These are phyloP conservation scores for Hanseniaspora mollemarum DNA, from an alignment of 805 yeast species.

Conservation along the genomic window DNA sequence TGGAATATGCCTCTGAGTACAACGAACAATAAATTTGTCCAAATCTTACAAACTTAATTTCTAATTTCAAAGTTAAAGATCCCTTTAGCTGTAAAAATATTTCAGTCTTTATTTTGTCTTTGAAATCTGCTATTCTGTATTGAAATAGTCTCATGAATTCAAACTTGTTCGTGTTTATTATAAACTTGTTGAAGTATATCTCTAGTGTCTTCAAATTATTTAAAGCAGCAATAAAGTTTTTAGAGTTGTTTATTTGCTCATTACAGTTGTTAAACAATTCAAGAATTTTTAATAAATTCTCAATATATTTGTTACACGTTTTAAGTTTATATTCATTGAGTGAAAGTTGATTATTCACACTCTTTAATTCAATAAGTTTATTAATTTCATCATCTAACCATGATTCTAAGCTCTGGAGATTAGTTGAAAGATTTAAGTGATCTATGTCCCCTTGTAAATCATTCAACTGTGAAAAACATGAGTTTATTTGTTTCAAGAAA, in stretches of 20 bases:
- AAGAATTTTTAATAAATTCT: constrained; percentile 47
- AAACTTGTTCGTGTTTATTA: constrained; percentile 55
- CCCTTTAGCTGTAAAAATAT: constrained; percentile 53
- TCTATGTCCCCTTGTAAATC: constrained; percentile 5
- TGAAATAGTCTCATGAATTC: constrained; percentile 55
- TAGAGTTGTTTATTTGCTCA: constrained; percentile 53
- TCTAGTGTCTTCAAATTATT: constrained; percentile 68
- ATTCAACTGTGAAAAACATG: not conserved
- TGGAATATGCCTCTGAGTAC: constrained; percentile 48
- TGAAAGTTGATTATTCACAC: not conserved
- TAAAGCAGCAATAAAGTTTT: constrained; percentile 74
- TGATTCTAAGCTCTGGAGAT: not conserved
- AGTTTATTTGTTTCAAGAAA: constrained; percentile 11
- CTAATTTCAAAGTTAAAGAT: constrained; percentile 52
- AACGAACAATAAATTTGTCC: constrained; percentile 36
- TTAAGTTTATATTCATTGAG: constrained; percentile 6
- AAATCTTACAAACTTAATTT: constrained; percentile 41
- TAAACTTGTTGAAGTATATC: constrained; percentile 55
- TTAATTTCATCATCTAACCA: constrained; percentile 3
- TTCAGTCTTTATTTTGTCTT: constrained; percentile 61
- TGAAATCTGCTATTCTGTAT: constrained; percentile 64
- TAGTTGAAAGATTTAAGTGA: not conserved
- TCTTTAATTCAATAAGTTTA: not conserved
- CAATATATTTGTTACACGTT: constrained; percentile 7
- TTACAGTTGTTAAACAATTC: constrained; percentile 80